Base-by-base conservation (phyloP, 2,329 filamentous ascomycete genomes). In the Fonsecaea pedrosoi region DNA sequence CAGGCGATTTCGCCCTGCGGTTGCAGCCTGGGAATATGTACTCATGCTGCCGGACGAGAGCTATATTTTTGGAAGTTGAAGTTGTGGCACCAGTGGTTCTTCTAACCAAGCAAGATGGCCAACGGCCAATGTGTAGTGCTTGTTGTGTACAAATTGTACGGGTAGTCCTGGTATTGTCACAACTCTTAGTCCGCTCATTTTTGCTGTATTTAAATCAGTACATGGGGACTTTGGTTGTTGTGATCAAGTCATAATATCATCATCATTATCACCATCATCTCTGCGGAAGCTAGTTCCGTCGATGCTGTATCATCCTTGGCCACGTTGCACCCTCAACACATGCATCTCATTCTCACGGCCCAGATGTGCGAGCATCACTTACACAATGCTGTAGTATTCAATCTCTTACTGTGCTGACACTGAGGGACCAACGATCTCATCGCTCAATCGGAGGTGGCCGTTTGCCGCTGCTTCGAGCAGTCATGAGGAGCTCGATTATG, bases 201-300 rank as follows among this genome's bases (percentile, higher is more conserved):
- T 21, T 21, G 25, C 25, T 25, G 2, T 25, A 18, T 50, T 50
- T 50, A 6, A 10, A 48, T 25, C 9, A 25, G n/a, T 48, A n/a
- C n/a, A 25, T 10, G 25, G 21, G 3, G 18, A 25, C 7, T 48
- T 18, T 48, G 9, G 3, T 7, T 1, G 10, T 50, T 50, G 9
- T n/a, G 12, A 45, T 58, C 37, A 42, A 3, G 2, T 58, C 56
- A 50, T 40, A 9, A 60, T 50, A 50, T 45, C 57, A 60, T 25
- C 25, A 25, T 25, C 25, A 25, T 25, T 25, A 25, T 58, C 55
- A 38, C 9, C 57, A 60, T 60, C 57, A 45, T 60, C 40, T 30
- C 13, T 8, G 21, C 40, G 30, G 57, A 50, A 60, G 57, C 32
- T 4, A 48, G 12, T 60, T 45, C 40, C 13, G 32, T 40, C 57